These are phyloP conservation scores for Pseudoperonospora humuli DNA, from an alignment of 352 stramenopile genomes.

Conservation along the genomic window DNA sequence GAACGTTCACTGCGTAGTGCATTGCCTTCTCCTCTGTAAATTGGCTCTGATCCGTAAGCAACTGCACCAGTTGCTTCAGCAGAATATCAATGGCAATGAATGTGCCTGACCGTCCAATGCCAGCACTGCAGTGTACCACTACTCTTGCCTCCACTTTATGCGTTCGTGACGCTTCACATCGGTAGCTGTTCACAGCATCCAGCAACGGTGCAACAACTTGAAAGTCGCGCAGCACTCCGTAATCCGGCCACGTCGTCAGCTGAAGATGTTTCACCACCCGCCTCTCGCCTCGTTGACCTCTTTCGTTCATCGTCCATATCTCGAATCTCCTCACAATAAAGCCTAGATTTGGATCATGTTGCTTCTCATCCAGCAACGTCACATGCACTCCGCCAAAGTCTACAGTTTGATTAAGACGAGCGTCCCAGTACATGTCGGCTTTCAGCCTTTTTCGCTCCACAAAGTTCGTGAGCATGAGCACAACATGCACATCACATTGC, in stretches of 20 bases:
- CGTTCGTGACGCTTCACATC: constrained; percentile 15
- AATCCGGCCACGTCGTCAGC: constrained; percentile 72
- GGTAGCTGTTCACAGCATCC: constrained; percentile 50
- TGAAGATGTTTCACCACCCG: constrained; percentile 63
- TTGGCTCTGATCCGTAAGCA: constrained; percentile 6
- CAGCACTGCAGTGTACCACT: constrained; percentile 74
- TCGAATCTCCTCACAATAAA: constrained; percentile 53
- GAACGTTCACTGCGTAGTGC: constrained; percentile 42
- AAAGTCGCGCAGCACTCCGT: constrained; percentile 69
- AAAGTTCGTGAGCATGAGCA: constrained; percentile 88
- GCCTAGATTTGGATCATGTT: constrained; percentile 19
- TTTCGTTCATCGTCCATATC: constrained; percentile 25
- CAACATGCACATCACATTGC: constrained; percentile 63
- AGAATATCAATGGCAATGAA: constrained; percentile 83
- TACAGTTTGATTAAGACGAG: constrained; percentile 22
- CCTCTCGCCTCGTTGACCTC: constrained; percentile 15
- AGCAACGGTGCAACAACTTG: constrained; percentile 66
- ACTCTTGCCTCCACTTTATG: constrained; percentile 27
- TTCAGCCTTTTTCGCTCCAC: constrained; percentile 65
- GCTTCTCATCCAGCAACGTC: constrained; percentile 37
- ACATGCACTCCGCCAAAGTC: constrained; percentile 50
- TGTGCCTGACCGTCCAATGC: constrained; percentile 72
- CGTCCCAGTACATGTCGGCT: constrained; percentile 71
- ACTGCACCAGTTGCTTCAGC: constrained; percentile 40
- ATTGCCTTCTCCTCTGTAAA: constrained; percentile 22